A percentile compares a stretch with the other conserved stretches of the same genome.
Conservation (phyloP, 371 early-diverging fungal species). For the Mortierella sp. region DNA sequence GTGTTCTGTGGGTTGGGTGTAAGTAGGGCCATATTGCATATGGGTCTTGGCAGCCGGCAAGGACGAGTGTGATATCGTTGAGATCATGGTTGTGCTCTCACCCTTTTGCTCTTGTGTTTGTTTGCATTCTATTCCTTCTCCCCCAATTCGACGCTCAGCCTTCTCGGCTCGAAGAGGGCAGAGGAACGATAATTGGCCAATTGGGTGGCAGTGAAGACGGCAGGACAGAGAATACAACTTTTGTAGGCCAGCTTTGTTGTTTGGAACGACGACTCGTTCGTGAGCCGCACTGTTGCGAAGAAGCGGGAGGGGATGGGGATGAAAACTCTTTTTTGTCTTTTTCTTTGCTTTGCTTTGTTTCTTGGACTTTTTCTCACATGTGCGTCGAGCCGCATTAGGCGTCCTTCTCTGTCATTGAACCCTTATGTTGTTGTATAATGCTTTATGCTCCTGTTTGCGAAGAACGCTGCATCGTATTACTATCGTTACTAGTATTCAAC, state of each 20-base stretch:
- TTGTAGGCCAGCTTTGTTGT: background rate
- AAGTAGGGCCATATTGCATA: background rate
- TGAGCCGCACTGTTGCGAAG: background rate
- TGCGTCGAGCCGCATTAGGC: background rate
- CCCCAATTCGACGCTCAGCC: background rate
- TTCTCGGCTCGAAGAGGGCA: slow-evolving; percentile 2
- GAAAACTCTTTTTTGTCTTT: background rate
- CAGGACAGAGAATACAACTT: background rate
- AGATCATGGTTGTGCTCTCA: background rate
- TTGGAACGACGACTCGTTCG: background rate
- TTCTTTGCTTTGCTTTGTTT: no score
- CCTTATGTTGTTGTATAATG: no score
- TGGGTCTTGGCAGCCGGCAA: background rate
- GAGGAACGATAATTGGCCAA: background rate
- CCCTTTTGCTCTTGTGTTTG: background rate
- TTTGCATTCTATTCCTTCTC: background rate
- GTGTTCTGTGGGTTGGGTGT: background rate
- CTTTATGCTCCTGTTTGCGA: no score
- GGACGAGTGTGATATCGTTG: background rate
- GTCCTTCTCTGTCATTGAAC: background rate
- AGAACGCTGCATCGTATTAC: no score
- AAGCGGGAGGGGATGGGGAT: background rate
- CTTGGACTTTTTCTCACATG: background rate
- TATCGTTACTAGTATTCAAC: no score
- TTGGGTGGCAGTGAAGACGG: background rate